Percentiles rank a stretch among this genome's conserved stretches.
phyloP scores from a whole-genome alignment of 2,329 filamentous ascomycete genomes.

The Neofusicoccum sp. region DNA sequence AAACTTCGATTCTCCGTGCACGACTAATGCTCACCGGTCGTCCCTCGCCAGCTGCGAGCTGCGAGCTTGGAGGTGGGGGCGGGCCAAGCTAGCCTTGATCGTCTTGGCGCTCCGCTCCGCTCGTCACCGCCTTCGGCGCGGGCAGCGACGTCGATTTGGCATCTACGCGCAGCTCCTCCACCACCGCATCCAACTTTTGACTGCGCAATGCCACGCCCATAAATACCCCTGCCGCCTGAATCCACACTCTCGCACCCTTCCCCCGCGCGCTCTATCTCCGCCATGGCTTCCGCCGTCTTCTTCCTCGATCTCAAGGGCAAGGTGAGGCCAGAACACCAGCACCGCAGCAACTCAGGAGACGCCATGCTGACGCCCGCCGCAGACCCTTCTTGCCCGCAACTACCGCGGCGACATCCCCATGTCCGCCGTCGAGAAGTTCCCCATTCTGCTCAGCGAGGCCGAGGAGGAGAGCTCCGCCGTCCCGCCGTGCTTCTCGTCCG shows the following conservation, averaged over 20 bases:
- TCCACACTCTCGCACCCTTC: neutral
- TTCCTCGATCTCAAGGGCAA: conserved; percentile 99
- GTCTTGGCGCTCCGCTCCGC: no score
- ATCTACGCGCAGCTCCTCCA: conserved; percentile 14
- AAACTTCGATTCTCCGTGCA: no score
- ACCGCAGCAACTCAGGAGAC: conserved; percentile 22
- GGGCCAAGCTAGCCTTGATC: neutral
- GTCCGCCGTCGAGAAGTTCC: conserved; percentile 98
- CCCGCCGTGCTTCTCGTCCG: conserved; percentile 94
- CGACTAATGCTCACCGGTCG: no score
- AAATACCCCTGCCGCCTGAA: neutral
- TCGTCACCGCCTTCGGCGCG: no score
- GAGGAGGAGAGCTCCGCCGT: conserved; percentile 99
- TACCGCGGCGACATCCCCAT: conserved; percentile 98
- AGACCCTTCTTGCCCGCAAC: conserved; percentile 98
- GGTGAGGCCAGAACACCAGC: conserved; percentile 52
- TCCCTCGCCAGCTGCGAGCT: no score
- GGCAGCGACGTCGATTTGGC: conserved; percentile 15
- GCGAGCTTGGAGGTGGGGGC: neutral
- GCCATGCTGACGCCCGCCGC: conserved; percentile 27
- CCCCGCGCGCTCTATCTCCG: conserved; percentile 23
- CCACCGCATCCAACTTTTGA: neutral
- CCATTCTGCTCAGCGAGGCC: conserved; percentile 90
- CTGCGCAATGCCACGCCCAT: conserved; percentile 10
- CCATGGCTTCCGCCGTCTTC: conserved; percentile 96